Evolutionary conservation across 441 rosid genomes (phyloP), one percentile per base, ranked within the genome.

Genomic region (Bocquillonia castaneifolia): DNA sequence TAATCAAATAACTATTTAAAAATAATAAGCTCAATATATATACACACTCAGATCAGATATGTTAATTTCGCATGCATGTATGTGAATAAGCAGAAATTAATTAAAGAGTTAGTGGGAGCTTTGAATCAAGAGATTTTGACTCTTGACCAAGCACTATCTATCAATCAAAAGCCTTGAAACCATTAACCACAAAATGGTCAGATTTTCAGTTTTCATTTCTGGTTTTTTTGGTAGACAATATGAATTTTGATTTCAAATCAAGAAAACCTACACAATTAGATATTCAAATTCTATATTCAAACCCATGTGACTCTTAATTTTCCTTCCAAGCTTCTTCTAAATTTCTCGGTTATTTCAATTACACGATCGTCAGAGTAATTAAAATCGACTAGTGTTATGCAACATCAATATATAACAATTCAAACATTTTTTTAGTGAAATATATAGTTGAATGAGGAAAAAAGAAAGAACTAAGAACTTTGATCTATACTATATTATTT

Each of bases 281-380:
- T 58, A 62, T 75, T 59, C 25, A 36, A 20, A 50, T 12, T 34
- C 2, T 20, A 22, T 36, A 15, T 58, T 25, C 14, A 28, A 42
- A 31, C 36, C 6, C 34, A n/a, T n/a, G n/a, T n/a, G n/a, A n/a
- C n/a, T n/a, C 2, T 61, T 56, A 18, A 40, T 40, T 26, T 56
- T 67, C 68, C 73, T 64, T 12, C 2, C 10, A 37, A 63, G 2
- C 55, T 77, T 63, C 75, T 67, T 25, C 56, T 29, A 40, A 23
- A 14, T 68, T 68, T 76, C 74, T 31, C 23, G 68, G 66, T 55
- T 53, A 39, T 70, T 48, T 77, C 68, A 73, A 53, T 47, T 47
- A 47, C 18, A n/a, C n/a, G n/a, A n/a, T 47, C 12, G 2, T 40
- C 45, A 40, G 14, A 6, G 45, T 40, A 4, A 40, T 40, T 40